phyloP scores from a whole-genome alignment of 345 rosid genomes.

The Geranium rotundifolium region DNA sequence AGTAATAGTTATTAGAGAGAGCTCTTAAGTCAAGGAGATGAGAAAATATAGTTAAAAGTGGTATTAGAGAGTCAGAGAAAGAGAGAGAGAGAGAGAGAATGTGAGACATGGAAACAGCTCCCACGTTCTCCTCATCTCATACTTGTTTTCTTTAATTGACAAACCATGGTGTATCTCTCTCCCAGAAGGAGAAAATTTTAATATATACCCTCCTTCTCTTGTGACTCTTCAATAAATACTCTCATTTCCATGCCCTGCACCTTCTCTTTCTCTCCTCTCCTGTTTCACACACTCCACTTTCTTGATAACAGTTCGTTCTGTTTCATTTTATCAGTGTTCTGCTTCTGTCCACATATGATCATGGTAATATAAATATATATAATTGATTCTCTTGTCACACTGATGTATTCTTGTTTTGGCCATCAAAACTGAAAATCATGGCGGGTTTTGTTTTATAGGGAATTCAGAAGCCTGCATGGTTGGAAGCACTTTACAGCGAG shows the following conservation, averaged over 20 bases:
- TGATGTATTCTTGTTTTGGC: background rate
- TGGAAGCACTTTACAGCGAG: constrained; percentile 73
- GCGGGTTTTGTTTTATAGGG: constrained; percentile 24
- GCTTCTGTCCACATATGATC: background rate
- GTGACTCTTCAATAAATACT: constrained; percentile 35
- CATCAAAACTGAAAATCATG: background rate
- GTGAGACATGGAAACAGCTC: constrained; percentile 68
- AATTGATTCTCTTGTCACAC: background rate
- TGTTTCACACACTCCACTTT: too few species aligned
- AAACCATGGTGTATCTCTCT: constrained; percentile 27
- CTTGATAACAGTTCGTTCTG: too few species aligned
- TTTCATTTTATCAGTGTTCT: too few species aligned
- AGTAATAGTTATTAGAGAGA: constrained; percentile 8
- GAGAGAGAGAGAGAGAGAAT: background rate
- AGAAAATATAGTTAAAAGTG: constrained; percentile 28
- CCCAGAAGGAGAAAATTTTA: background rate
- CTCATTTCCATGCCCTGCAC: constrained; percentile 24
- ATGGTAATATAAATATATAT: background rate
- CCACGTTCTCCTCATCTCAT: constrained; percentile 69
- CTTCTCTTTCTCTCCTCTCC: constrained; percentile 14
- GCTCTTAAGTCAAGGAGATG: constrained; percentile 72
- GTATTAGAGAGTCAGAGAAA: background rate
- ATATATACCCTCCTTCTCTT: constrained; percentile 24
- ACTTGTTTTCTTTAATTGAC: constrained; percentile 16
- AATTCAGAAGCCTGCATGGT: constrained; percentile 83